Evolutionary conservation across 2,329 filamentous ascomycete species (phyloP), one percentile per base, ranked within the genome.

Genomic region (Talaromyces sp.): DNA sequence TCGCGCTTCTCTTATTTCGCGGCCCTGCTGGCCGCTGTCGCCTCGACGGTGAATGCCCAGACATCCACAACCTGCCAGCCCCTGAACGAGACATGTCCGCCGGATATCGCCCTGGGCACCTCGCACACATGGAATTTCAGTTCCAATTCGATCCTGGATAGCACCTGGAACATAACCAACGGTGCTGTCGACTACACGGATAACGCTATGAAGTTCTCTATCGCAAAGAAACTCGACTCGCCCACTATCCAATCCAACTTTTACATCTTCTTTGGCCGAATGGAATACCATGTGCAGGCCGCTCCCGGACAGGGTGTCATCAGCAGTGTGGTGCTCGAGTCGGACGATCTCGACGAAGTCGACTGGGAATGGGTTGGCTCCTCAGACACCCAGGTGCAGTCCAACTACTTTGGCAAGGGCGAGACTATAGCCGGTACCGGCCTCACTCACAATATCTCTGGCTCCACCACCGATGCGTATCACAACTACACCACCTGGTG

Each of bases 371-470:
- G 75, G 75, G 66, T 77, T 27, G 77, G 77, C 56, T 73, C 73
- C 56, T 75, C 77, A 64, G 72, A 70, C 28, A 70, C 63, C 44
- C n/a, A 33, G n/a, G 76, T 78, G 36, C 94, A 98, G 77, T 90
- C 89, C 69, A 98, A 99, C 79, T 99, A 96, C 80, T 99, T 97
- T 69, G 92, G 93, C 75, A 96, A 98, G 78, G 95, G 95, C 59
- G 84, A 90, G 68, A 90, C 90, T 0, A 70, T 85, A 4, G 96
- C 93, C 79, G 90, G 94, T 77, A 89, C 93, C 61, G 94, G 91
- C 65, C 87, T 89, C 57, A 90, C 90, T 73, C 90, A 95, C 76
- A 77, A 85, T 6, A 79, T 88, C 71, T 66, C 79, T 65, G 78
- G 85, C 70, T 93, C 89, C 64, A 76, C 79, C 61, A 75, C 75